Evolutionary conservation across 139 green algal species (phyloP), one percentile per base, ranked within the genome.

Genomic region (Eudorina sp.): DNA sequence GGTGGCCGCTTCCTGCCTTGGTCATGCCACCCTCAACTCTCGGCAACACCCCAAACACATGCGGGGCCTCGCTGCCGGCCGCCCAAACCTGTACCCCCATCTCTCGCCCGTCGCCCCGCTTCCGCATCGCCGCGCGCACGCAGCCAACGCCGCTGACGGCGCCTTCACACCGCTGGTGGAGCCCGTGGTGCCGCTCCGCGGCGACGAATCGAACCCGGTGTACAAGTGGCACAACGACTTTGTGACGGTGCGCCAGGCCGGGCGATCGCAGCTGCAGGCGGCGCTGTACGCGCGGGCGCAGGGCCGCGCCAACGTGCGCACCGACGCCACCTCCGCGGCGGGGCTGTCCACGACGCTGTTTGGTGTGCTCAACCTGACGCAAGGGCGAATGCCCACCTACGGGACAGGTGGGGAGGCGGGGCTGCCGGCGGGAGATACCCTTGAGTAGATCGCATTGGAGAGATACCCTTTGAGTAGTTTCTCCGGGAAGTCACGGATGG

Each of bases 201-300:
- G 90, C 19, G 77, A 93, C 25, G 90, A 92, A 78, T 62, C 73
- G 78, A 93, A 93, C 62, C 90, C 90, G 7, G 90, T 93, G 25
- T 93, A 93, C 78, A 85, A 58, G 23, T 93, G 90, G 90, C 90
- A 93, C 84, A 93, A 93, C 64, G 87, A 93, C 73, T 93, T 93
- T 53, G 29, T 93, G 68, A 36, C 68, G 53, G 81, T 85, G 46
- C 90, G 90, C 40, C 88, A 93, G 68, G 34, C 80, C 29, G 90
- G 90, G 5, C 69, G 90, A 3, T 23, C 69, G 18, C 62, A 84
- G 25, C 79, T 93, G 58, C 90, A 93, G 85, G 34, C 74, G 41
- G 69, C 80, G 25, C 53, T 93, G 58, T 90, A 88, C 41, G n/a
- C 76, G 60, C 88, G 90, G 0, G 69, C 86, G 25, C 53, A 88